Evolutionary conservation across 1,284 basidiomycete species (phyloP), one percentile per base, ranked within the genome.

Genomic region (Ceratorhiza oryzae-sativae): DNA sequence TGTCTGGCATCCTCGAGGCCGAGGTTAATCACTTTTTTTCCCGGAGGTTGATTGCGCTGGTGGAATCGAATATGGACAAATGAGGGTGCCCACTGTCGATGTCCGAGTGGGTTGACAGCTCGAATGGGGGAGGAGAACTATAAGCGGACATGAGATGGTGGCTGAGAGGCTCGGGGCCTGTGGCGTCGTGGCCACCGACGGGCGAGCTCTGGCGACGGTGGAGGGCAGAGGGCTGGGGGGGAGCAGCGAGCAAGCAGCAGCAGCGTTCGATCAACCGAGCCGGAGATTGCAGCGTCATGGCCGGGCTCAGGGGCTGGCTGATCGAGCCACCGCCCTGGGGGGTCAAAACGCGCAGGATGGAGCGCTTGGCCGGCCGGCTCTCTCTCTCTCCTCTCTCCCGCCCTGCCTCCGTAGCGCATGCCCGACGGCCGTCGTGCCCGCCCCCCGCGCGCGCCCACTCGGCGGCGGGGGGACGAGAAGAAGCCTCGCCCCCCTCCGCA

Each of bases 371-470:
- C 12, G 27, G 51, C 25, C 34, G 25, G 36, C 49, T 23, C 39
- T n/a, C 34, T 41, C 46, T 39, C 41, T 53, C 20, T 27, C 51
- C 6, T 39, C 55, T 27, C 42, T 41, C 55, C 32, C 18, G 55
- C 55, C n/a, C n/a, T n/a, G 30, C 34, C 51, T n/a, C n/a, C n/a
- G n/a, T 18, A 32, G 55, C 55, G 41, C 12, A 71, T 71, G 67
- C 55, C 30, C 27, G 15, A 51, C 46, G 42, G 46, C 45, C 42
- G 32, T 15, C 36, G 20, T 10, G 55, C 27, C 51, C 51, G 30
- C 51, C 51, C 51, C 27, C 15, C 30, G 30, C 27, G 27, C 10
- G n/a, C 58, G 58, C 20, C 39, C 4, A 45, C 41, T 23, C 58
- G 48, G 15, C 62, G 49, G 46, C 53, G 32, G n/a, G 53, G 41